Conservation (phyloP, 2,329 filamentous ascomycete genomes). For the Helotiales sp. region DNA sequence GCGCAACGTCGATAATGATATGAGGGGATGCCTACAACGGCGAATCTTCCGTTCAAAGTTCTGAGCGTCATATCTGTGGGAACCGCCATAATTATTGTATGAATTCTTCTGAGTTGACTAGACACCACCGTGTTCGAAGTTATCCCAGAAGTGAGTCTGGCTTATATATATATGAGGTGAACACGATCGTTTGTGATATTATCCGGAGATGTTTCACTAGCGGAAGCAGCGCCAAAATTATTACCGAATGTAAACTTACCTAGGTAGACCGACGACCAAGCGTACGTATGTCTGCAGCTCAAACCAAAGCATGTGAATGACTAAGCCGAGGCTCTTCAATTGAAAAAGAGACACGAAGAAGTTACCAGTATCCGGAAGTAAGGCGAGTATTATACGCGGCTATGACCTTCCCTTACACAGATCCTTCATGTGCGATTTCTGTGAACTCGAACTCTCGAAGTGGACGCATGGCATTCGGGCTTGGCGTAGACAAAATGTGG, state of each 20-base stretch:
- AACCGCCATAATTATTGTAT: neutral
- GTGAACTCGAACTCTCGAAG: neutral
- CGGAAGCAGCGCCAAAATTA: too few species aligned
- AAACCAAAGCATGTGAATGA: neutral
- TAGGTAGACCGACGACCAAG: too few species aligned
- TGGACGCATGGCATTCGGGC: too few species aligned
- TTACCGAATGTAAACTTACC: neutral
- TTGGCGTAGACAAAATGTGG: too few species aligned
- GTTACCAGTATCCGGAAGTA: too few species aligned
- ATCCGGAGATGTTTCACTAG: neutral
- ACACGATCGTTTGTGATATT: neutral
- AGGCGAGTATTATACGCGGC: too few species aligned
- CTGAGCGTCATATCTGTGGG: neutral
- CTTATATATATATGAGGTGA: neutral
- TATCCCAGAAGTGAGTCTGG: neutral
- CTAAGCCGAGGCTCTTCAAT: too few species aligned
- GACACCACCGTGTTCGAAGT: too few species aligned
- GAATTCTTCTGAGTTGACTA: neutral
- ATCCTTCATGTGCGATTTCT: too few species aligned
- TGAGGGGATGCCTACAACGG: neutral
- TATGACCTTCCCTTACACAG: too few species aligned
- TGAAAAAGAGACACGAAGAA: too few species aligned
- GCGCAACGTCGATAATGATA: neutral
- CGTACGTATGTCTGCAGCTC: too few species aligned
- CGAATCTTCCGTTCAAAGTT: slow-evolving; percentile 1